Evolutionary conservation across 345 rosid genomes (phyloP), one percentile per base, ranked within the genome.

Genomic region (Citrus medica): DNA sequence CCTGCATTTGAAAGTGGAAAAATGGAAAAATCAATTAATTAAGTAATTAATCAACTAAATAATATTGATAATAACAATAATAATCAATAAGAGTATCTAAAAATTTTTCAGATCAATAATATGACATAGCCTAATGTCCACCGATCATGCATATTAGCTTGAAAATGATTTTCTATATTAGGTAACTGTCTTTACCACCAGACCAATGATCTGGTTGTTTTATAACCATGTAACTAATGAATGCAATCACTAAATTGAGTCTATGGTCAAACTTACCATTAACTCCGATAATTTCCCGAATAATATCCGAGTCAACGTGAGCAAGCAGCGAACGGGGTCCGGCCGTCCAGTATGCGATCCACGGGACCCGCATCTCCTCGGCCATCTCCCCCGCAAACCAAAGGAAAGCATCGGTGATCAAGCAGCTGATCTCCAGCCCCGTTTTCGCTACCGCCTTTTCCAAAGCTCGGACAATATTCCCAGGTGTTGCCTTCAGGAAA

Each of bases 361-460:
- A 89, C 0, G 92, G 89, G 40, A 86, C 82, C 7, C 75, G 58
- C 74, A 86, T 35, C 10, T 85, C 86, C 37, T 65, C 78, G 0
- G 93, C 93, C 63, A 88, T 64, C 7, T 85, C 89, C 12, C 76
- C 86, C 1, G 77, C 89, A n/a, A 88, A 91, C 88, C 92, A 85
- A 38, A 66, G 80, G 33, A 91, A 91, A 2, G 88, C 93, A 48
- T 91, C 95, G 3, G 87, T 76, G 4, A 91, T 32, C 40, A 91
- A 65, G 74, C 88, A 84, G 59, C 72, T 82, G 24, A 88, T 38
- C 12, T 25, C 59, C 69, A 35, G 63, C 28, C 88, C 87, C 0
- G 76, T 78, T 51, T 61, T 87, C 63, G 40, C 69, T 74, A 85
- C 83, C 1, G 84, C 83, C 12, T 5, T 58, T 4, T 78, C 62